phyloP scores from a whole-genome alignment of 2,329 filamentous ascomycete genomes.

The Neoscytalidium dimidiatum region DNA sequence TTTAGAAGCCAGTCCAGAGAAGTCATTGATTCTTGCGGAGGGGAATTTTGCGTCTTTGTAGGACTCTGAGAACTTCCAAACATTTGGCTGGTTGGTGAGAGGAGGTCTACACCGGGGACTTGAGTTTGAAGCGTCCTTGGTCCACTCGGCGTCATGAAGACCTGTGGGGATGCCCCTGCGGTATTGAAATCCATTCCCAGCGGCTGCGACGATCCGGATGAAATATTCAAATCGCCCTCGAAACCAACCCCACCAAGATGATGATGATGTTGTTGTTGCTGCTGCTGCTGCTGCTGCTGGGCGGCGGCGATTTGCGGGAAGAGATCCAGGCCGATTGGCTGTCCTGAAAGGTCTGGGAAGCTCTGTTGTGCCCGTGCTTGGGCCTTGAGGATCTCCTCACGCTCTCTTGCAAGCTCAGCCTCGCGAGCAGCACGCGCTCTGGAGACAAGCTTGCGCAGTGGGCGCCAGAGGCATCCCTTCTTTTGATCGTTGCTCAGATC shows the following conservation, averaged over 20 bases:
- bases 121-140: not conserved
- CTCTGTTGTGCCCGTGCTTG: constrained; percentile 25
- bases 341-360: constrained; percentile 22
- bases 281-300: constrained; percentile 6
- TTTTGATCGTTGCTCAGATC: constrained; percentile 27
- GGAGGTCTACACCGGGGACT: not conserved
- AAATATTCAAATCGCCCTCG: not conserved
- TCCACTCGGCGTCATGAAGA: constrained; percentile 10
- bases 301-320: constrained; percentile 24
- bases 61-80: not conserved
- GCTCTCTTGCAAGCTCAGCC: constrained; percentile 49
- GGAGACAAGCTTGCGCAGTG: constrained; percentile 61
- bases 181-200: constrained; percentile 7
- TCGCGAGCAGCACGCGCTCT: constrained; percentile 58
- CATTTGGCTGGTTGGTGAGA: not conserved
- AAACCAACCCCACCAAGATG: not conserved
- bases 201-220: not conserved
- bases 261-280: too few relatives aligned
- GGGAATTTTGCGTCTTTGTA: constrained; percentile 1
- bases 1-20: constrained; percentile 26
- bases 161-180: not conserved
- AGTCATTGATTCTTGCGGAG: constrained; percentile 22
- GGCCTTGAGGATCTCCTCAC: constrained; percentile 25
- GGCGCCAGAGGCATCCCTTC: constrained; percentile 62
- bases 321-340: constrained; percentile 16